phyloP scores from a whole-genome alignment of 345 rosid species.

The Populus simonii region DNA sequence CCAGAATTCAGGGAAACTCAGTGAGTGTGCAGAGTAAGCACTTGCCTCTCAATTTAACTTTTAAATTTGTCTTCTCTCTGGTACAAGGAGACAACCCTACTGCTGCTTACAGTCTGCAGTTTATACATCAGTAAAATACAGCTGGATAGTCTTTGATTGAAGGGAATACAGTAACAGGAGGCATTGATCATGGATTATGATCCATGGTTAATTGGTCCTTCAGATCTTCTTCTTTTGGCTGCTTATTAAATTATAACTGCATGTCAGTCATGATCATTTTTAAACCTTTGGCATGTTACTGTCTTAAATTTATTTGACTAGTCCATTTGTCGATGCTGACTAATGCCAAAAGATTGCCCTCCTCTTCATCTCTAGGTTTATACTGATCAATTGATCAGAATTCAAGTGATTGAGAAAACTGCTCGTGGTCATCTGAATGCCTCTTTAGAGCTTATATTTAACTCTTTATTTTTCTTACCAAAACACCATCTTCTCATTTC shows the following conservation, averaged over 20 bases:
- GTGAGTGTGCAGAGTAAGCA: slow-evolving; percentile 96
- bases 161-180: neutral
- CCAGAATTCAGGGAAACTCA: slow-evolving; percentile 91
- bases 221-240: neutral
- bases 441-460: neutral
- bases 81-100: neutral
- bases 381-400: neutral
- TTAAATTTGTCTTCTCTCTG: neutral
- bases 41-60: neutral
- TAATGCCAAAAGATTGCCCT: neutral
- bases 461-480: neutral
- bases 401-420: too few relatives aligned
- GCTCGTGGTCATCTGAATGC: neutral
- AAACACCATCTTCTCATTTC: neutral
- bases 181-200: neutral
- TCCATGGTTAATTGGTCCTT: neutral
- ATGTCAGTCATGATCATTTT: too few relatives aligned
- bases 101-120: neutral
- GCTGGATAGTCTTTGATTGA: neutral
- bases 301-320: neutral
- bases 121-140: neutral
- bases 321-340: neutral
- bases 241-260: too few relatives aligned
- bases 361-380: neutral
- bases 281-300: neutral